Percentiles rank a stretch among this genome's conserved stretches.
Evolutionary conservation across 768 basidiomycete species (phyloP).

Genomic region (Calocybe cyanea): DNA sequence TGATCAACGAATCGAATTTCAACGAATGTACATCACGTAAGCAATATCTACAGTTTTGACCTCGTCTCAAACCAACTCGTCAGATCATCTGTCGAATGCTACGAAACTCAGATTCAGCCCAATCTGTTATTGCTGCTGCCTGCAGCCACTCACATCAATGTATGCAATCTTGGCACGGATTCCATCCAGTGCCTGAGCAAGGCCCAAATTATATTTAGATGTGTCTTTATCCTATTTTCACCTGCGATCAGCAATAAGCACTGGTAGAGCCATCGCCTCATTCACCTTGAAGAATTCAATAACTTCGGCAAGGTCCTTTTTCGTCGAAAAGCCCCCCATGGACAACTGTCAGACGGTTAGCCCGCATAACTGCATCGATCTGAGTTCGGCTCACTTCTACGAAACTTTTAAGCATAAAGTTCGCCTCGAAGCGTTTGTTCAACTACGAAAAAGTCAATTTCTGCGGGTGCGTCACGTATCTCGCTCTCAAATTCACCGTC

Average conservation of each 20-base stretch:
- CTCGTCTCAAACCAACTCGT: slow-evolving; percentile 43
- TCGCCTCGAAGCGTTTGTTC: slow-evolving; percentile 67
- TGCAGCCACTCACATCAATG: slow-evolving; percentile 46
- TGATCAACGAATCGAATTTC: slow-evolving; percentile 19
- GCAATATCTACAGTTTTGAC: slow-evolving; percentile 20
- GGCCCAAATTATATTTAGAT: slow-evolving; percentile 59
- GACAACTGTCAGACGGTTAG: slow-evolving; percentile 23
- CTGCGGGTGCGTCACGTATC: background rate
- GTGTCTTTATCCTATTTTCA: slow-evolving; percentile 56
- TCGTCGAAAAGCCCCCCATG: slow-evolving; percentile 45
- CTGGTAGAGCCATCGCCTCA: background rate
- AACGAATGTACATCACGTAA: slow-evolving; percentile 18
- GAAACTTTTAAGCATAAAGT: slow-evolving; percentile 52
- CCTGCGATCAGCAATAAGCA: slow-evolving; percentile 16
- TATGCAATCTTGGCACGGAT: slow-evolving; percentile 59
- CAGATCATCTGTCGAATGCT: slow-evolving; percentile 62
- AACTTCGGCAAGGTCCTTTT: slow-evolving; percentile 60
- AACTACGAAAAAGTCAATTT: slow-evolving; percentile 33
- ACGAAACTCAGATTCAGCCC: slow-evolving; percentile 1
- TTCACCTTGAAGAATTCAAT: slow-evolving; percentile 73
- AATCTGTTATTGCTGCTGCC: no score
- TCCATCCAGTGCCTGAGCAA: slow-evolving; percentile 67
- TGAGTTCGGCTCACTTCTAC: slow-evolving; percentile 43
- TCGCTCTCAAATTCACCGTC: slow-evolving; percentile 34
- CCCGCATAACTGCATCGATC: slow-evolving; percentile 19